These are phyloP conservation scores for Tilletia horrida DNA, from an alignment of 1,284 basidiomycete species.

Conservation along the genomic window DNA sequence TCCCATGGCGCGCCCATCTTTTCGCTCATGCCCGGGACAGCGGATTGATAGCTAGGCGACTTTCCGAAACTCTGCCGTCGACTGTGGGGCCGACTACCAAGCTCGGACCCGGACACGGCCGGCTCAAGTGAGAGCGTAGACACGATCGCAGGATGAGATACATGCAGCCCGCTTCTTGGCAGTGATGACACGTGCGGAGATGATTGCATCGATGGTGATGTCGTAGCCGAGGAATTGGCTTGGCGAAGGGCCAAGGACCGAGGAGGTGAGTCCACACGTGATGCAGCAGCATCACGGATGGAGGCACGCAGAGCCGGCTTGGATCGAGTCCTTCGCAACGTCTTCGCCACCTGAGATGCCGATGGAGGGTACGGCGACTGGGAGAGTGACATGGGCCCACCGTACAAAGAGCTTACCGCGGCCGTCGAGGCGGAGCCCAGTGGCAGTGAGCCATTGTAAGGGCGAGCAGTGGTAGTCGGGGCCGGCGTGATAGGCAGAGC, in stretches of 20 bases:
- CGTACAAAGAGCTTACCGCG: neutral
- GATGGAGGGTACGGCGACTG: neutral
- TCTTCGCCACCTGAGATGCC: neutral
- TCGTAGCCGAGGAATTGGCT: neutral
- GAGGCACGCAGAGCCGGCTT: neutral
- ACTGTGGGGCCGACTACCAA: neutral
- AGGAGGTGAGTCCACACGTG: neutral
- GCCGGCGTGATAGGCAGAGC: too few species aligned
- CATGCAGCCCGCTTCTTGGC: neutral
- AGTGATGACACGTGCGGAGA: neutral
- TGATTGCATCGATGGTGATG: neutral
- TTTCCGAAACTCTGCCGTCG: conserved; percentile 8
- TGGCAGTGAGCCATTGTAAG: too few species aligned
- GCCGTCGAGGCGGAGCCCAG: too few species aligned
- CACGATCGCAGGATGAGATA: neutral
- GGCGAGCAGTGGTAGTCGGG: too few species aligned
- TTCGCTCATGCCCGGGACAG: neutral
- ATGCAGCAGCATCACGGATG: neutral
- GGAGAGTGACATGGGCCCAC: neutral
- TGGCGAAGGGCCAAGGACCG: neutral
- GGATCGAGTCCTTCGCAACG: neutral
- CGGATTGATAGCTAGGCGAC: neutral
- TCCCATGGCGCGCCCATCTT: too few species aligned
- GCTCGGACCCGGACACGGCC: neutral
- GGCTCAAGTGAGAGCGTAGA: too few species aligned